A percentile compares a stretch with the other conserved stretches of the same genome.
Conservation (phyloP, 495 filamentous ascomycete species). For the Jackrogersella minutella region DNA sequence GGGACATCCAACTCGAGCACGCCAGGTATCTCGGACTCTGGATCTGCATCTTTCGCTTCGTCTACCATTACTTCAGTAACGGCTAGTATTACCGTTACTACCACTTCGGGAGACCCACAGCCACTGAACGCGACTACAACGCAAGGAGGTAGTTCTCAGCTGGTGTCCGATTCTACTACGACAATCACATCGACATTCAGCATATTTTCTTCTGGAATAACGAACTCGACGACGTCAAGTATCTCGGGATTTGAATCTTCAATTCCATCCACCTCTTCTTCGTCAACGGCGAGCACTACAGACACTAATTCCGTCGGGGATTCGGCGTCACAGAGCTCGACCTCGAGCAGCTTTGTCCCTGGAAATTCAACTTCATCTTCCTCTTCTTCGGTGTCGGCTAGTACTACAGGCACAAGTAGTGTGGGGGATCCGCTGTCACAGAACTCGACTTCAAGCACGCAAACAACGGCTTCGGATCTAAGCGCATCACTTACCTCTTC, state of each 20-base stretch:
- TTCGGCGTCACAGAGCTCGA: background rate
- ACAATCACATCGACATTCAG: too few relatives aligned
- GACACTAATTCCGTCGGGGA: background rate
- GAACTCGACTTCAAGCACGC: background rate
- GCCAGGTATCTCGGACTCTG: too few relatives aligned
- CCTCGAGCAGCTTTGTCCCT: background rate
- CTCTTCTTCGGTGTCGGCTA: conserved; percentile 1
- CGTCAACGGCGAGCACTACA: background rate
- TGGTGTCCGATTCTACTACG: too few relatives aligned
- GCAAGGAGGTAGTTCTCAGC: too few relatives aligned
- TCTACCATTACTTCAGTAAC: background rate
- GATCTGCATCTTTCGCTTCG: background rate
- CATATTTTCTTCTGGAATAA: too few relatives aligned
- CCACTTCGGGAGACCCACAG: background rate
- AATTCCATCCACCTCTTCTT: conserved; percentile 5
- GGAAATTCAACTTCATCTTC: conserved; percentile 1
- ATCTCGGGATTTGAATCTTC: background rate
- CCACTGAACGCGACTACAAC: background rate
- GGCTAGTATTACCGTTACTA: background rate
- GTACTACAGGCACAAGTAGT: background rate
- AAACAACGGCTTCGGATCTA: background rate
- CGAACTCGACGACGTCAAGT: conserved; percentile 14
- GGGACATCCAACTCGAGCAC: background rate
- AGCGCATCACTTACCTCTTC: conserved; percentile 5
- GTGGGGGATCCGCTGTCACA: background rate